phyloP scores from a whole-genome alignment of 2,329 filamentous ascomycete genomes.

The Phyllosticta citribraziliensis region DNA sequence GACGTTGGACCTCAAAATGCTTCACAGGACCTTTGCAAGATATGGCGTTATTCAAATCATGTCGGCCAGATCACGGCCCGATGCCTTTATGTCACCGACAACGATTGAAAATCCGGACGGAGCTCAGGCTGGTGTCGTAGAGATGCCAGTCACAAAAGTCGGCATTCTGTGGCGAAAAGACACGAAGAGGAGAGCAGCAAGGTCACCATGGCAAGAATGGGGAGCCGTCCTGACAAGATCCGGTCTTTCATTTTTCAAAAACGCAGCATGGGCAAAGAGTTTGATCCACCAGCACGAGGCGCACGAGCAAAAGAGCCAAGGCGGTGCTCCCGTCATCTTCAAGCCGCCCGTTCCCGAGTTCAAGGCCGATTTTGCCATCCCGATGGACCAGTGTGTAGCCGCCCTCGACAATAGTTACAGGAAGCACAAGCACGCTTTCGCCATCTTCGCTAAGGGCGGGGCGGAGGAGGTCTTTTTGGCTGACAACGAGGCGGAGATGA shows the following conservation, averaged over 20 bases:
- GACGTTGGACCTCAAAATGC: conserved; percentile 66
- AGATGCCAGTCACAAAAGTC: conserved; percentile 96
- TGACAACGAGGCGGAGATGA: conserved; percentile 82
- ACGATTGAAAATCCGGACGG: conserved; percentile 77
- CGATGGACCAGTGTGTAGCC: conserved; percentile 85
- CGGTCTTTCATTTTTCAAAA: conserved; percentile 92
- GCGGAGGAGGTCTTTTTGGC: conserved; percentile 86
- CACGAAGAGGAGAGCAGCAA: conserved; percentile 80
- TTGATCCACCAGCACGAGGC: conserved; percentile 80
- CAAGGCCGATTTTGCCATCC: conserved; percentile 88
- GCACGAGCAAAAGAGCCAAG: conserved; percentile 68
- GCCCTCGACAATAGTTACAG: conserved; percentile 79
- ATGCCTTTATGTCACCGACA: conserved; percentile 87
- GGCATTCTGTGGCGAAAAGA: conserved; percentile 93
- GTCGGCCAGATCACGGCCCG: conserved; percentile 82
- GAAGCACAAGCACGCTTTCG: conserved; percentile 91
- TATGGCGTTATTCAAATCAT: conserved; percentile 92
- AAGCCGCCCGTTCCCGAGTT: conserved; percentile 83
- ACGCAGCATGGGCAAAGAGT: conserved; percentile 83
- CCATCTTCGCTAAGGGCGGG: conserved; percentile 71
- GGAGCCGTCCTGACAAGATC: conserved; percentile 93
- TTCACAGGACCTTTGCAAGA: conserved; percentile 83
- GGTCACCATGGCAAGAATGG: conserved; percentile 98
- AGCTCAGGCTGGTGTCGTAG: conserved; percentile 83
- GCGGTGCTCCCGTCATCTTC: conserved; percentile 72